Evolutionary conservation across 176 grass and related monocot species (phyloP), one percentile per base, ranked within the genome.

Genomic region (Lolium multiflorum): DNA sequence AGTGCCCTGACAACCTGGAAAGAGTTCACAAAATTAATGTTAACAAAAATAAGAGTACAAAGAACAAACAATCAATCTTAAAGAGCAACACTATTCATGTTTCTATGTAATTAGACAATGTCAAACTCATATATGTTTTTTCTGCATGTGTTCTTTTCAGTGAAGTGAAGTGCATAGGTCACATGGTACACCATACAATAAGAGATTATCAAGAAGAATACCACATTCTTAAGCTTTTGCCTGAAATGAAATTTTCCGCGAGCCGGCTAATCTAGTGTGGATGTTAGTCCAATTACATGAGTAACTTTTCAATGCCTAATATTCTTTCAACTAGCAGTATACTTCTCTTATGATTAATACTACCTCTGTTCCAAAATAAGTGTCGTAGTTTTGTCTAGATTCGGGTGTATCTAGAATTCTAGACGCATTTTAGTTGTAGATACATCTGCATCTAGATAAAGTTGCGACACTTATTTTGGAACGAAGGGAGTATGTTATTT

Each of bases 1-100:
- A 99, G 84, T 72, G 97, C 90, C 82, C 97, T 99, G 44, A 99
- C 97, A 90, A 99, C 94, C 97, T 99, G 66, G 55, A 89, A 76
- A 56, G 18, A 87, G 81, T 93, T 89, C 26, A 72, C 3, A 88
- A 12, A 88, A n/a, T n/a, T n/a, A 87, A 61, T 71, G 70, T 31
- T 57, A 82, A 83, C 63, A 87, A 85, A 91, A 25, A 59, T 70
- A 84, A 51, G 7, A 28, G 57, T 5, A 11, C 7, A 59, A 38
- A 1, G 11, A 37, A 52, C 2, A 63, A 87, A 13, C 0, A 82
- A 64, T 62, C 22, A 28, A 75, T 49, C 68, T 48, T 75, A 73
- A 71, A 78, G 16, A 77, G 78, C 38, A 78, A 67, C 10, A 2
- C 28, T 48, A 7, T 49, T 56, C 13, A 50, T 48, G 21, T 73